Base-by-base conservation (phyloP, 192 early-diverging fungal species). In the Borealophlyctis nickersoniae region DNA sequence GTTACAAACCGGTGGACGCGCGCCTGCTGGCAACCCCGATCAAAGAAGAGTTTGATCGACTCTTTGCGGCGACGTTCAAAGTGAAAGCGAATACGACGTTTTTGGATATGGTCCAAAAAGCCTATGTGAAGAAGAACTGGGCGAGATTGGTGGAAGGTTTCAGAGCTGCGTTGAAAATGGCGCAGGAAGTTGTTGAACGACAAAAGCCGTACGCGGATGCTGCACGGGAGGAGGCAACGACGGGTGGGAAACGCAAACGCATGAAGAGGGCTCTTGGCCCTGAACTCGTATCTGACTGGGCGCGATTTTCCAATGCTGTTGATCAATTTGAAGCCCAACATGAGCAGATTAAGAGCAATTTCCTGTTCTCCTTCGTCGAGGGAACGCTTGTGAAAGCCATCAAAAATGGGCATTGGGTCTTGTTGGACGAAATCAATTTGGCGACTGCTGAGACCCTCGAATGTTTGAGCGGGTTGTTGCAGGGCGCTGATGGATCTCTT, bases 361-460 rank as follows among this genome's bases (percentile, higher is more conserved):
- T 94, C 50, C 83, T 94, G 36, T 99, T 99, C 67, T 85, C 81
- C 31, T 99, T 98, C 77, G 80, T 96, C 54, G 95, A 99, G 75
- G 97, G 97, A 39, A 81, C 91, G 13, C 77, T 99, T 2, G 92
- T 94, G 2, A 85, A 88, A 71, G 95, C 97, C 0, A 88, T 98
- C 1, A 83, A 80, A 33, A 73, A 88, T 2, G 97, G 97, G 30
- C 89, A 95, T 63, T 99, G 97, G 97, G 90, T 99, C 28, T 75
- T 99, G 50, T 78, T 99, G 4, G 97, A 99, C 69, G 97, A 99
- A 81, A 88, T 98, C 72, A 99, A 99, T 70, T 79, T 99, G 70
- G 97, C 97, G 3, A 85, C 91, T 1, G 82, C 97, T 23, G 97
- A 99, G 74, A 99, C 97, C 2, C 73, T 99, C 36, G 95, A 96